Evolutionary conservation across 2,329 filamentous ascomycete genomes (phyloP), one percentile per base, ranked within the genome.

Genomic region (Hypoxylon sp.): DNA sequence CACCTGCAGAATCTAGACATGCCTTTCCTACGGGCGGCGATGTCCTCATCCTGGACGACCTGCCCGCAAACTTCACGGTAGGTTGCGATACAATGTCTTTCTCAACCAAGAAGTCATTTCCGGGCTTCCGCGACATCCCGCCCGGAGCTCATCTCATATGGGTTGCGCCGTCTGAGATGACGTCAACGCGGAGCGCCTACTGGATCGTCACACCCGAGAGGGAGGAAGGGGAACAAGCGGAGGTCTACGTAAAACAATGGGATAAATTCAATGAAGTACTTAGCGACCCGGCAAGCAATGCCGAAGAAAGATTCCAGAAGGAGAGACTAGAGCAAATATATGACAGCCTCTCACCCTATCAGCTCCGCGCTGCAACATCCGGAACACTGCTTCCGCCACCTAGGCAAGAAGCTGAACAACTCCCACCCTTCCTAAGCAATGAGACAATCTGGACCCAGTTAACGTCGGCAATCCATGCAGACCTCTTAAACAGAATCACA

Each of bases 61-160:
- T 90, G 10, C 86, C 87, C 0, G 76, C 81, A 1, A 77, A 81
- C 39, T 85, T 86, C 63, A 85, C 82, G 1, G 78, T 90, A 17
- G 87, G 87, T 48, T 86, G 85, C 71, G 87, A 89, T 72, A 79
- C 82, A 2, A 75, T 84, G 50, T 84, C 84, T 1, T 82, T 87
- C 68, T 84, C 81, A 14, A 81, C 81, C 4, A 79, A 78, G 44
- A 77, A 71, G 44, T 70, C 82, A 22, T 87, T 90, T 71, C 78
- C 80, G 6, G 88, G 88, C 19, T 81, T 91, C 63, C 83, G 83
- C 22, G 81, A 87, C 60, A 80, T 91, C 26, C 86, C 87, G 0
- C 74, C 80, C 0, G 89, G 89, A 0, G 76, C 84, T 13, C 89
- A 91, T 74, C 85, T 91, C 65, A 80, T 90, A 63, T 91, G 88